Percentiles rank a stretch among this genome's conserved stretches.
Conservation (phyloP, 768 basidiomycete species). For the Termitomyces heimii region DNA sequence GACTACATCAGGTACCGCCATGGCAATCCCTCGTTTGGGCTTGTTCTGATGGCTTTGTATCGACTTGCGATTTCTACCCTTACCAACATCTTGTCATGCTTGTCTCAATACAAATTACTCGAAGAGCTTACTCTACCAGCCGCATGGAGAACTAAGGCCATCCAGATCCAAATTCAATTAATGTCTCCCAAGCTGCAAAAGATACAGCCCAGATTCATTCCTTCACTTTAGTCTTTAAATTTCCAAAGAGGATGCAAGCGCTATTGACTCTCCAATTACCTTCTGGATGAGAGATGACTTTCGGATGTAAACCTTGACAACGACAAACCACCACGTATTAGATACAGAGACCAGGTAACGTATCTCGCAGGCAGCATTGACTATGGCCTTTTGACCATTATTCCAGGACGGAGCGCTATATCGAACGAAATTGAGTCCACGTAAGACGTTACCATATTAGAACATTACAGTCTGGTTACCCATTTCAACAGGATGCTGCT, state of each 20-base stretch:
- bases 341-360: background rate
- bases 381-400: background rate
- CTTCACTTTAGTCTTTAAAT: background rate
- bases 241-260: background rate
- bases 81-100: background rate
- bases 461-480: no score
- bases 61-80: background rate
- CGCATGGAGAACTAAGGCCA: background rate
- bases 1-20: background rate
- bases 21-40: background rate
- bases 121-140: background rate
- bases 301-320: background rate
- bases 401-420: fast-evolving
- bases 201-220: background rate
- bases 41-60: background rate
- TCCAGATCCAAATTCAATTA: no score
- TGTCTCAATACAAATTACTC: background rate
- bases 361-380: background rate
- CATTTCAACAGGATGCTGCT: no score
- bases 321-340: background rate
- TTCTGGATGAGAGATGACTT: background rate
- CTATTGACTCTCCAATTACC: background rate
- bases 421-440: background rate
- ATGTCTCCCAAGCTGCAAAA: background rate
- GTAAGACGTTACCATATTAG: no score